Evolutionary conservation across 345 rosid genomes (phyloP).

Genomic region (Aegle marmelos): DNA sequence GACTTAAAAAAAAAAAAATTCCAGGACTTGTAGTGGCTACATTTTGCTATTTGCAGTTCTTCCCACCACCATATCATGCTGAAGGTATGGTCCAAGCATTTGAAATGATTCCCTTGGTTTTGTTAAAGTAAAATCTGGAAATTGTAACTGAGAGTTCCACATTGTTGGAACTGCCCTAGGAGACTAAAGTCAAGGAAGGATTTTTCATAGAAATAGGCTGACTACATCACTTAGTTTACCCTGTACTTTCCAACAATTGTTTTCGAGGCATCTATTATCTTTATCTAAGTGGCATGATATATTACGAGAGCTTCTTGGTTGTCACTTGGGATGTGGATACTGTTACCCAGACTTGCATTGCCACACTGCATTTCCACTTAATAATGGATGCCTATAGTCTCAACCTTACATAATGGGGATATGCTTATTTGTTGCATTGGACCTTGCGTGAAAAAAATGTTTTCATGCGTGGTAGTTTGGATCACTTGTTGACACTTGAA

Average conservation of each 20-base stretch:
- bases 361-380: too few species aligned
- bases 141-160: not conserved
- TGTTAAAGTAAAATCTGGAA: not conserved
- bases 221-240: not conserved
- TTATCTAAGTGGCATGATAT: too few species aligned
- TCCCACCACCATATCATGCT: conserved; percentile 61
- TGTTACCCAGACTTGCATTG: not conserved
- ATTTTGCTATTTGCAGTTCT: conserved; percentile 75
- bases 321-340: not conserved
- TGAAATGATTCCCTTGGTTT: not conserved
- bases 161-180: not conserved
- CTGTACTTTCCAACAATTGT: not conserved
- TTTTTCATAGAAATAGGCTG: not conserved
- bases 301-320: not conserved
- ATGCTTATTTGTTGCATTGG: too few species aligned
- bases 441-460: too few species aligned
- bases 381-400: too few species aligned
- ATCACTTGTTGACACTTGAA: too few species aligned
- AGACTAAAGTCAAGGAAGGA: not conserved
- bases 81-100: conserved; percentile 35
- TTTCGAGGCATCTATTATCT: too few species aligned
- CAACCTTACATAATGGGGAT: too few species aligned
- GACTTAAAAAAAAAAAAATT: conserved; percentile 5
- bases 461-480: too few species aligned
- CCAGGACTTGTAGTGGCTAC: conserved; percentile 56